Evolutionary conservation across 2,329 filamentous ascomycete species (phyloP).

Genomic region (Colletotrichum sublineola): DNA sequence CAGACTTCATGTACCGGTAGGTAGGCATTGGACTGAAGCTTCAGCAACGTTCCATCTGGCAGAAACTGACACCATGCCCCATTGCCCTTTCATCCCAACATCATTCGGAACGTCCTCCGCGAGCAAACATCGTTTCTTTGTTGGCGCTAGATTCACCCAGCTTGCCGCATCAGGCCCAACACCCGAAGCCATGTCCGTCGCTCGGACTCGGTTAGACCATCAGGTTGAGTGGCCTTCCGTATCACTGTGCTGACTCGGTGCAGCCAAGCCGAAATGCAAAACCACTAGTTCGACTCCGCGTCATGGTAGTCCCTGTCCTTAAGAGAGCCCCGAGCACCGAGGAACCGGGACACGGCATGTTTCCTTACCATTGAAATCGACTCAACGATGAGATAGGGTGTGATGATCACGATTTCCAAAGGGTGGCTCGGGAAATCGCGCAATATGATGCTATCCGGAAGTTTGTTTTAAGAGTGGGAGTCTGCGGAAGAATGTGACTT

Average conservation of each 20-base stretch:
- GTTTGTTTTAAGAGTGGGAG: background rate
- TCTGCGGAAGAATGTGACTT: background rate
- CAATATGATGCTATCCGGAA: background rate
- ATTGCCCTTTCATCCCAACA: slow-evolving; percentile 21
- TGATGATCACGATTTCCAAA: slow-evolving; percentile 8
- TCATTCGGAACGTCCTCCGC: background rate
- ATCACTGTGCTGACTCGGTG: slow-evolving; percentile 27
- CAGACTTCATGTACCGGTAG: background rate
- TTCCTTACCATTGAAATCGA: slow-evolving; percentile 5
- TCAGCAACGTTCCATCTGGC: slow-evolving; percentile 31
- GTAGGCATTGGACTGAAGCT: slow-evolving; percentile 7
- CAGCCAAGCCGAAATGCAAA: slow-evolving; percentile 26
- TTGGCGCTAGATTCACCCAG: slow-evolving; percentile 1
- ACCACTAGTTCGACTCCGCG: slow-evolving; percentile 25
- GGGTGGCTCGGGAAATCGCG: background rate
- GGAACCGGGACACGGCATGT: background rate
- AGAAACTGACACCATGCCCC: slow-evolving; percentile 22
- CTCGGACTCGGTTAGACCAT: slow-evolving; percentile 25
- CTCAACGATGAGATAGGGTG: slow-evolving; percentile 16
- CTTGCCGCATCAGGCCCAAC: slow-evolving; percentile 24
- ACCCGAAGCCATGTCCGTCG: slow-evolving; percentile 20
- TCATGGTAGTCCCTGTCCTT: slow-evolving; percentile 21
- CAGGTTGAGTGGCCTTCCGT: slow-evolving; percentile 8
- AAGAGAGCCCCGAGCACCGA: slow-evolving; percentile 20
- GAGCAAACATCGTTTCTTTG: slow-evolving; percentile 9